These are phyloP conservation scores for Thraustochytrium striatum DNA, from an alignment of 352 stramenopile genomes.

Conservation along the genomic window DNA sequence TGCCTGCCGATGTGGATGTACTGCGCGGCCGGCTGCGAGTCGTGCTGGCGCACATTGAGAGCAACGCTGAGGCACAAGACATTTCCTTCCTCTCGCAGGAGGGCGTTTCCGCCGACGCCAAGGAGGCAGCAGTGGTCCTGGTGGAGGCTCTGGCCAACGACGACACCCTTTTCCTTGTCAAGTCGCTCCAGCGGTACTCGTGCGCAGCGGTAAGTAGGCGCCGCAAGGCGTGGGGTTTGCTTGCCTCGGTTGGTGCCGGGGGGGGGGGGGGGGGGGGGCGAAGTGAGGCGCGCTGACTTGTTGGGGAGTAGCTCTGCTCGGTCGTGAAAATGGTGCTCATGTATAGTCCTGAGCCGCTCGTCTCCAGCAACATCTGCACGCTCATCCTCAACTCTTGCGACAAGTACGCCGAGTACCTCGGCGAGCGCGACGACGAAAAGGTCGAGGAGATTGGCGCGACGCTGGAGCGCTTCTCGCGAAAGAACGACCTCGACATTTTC, in stretches of 20 bases:
- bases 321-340: constrained; percentile 41
- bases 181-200: constrained; percentile 25
- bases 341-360: constrained; percentile 31
- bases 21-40: constrained; percentile 11
- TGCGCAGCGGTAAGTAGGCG: constrained; percentile 29
- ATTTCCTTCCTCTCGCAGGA: neutral
- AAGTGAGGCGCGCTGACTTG: no score
- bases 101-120: constrained; percentile 32
- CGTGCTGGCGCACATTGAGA: constrained; percentile 41
- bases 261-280: no score
- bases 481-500: constrained; percentile 30
- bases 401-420: constrained; percentile 48
- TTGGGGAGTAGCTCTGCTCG: constrained; percentile 15
- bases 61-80: constrained; percentile 12
- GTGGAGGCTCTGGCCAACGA: constrained; percentile 38
- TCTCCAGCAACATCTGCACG: constrained; percentile 12
- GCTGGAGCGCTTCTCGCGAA: constrained; percentile 31
- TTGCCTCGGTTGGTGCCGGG: no score
- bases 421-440: constrained; percentile 45
- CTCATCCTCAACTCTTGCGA: constrained; percentile 33
- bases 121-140: constrained; percentile 25
- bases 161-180: constrained; percentile 40
- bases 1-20: neutral
- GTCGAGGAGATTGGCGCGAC: constrained; percentile 44
- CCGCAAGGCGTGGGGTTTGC: neutral